These are phyloP conservation scores for Aspergillus thermomutatus DNA, from an alignment of 2,329 filamentous ascomycete species.

Conservation along the genomic window DNA sequence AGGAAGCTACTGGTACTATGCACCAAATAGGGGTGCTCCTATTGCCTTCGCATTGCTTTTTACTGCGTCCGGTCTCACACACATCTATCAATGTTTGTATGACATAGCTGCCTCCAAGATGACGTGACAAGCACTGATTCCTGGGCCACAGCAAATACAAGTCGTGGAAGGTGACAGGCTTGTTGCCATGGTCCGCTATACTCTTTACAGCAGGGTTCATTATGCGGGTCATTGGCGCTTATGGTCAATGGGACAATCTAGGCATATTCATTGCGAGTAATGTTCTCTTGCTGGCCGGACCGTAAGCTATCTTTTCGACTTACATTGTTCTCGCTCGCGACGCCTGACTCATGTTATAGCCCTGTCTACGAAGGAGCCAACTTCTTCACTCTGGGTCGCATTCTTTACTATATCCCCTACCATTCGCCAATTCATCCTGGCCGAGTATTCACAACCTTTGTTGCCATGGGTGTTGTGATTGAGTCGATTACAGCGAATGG, in stretches of 20 bases:
- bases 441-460: conserved; percentile 57
- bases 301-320: conserved; percentile 24
- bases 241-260: conserved; percentile 35
- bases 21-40: conserved; percentile 40
- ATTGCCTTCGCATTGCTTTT: conserved; percentile 42
- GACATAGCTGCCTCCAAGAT: neutral
- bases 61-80: conserved; percentile 33
- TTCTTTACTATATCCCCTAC: conserved; percentile 51
- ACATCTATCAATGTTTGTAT: conserved; percentile 39
- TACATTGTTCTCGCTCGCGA: neutral
- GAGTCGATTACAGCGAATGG: conserved; percentile 50
- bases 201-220: conserved; percentile 40
- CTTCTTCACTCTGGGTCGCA: conserved; percentile 51
- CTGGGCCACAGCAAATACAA: conserved; percentile 31
- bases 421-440: conserved; percentile 52
- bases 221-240: conserved; percentile 35
- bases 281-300: conserved; percentile 39
- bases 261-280: conserved; percentile 37
- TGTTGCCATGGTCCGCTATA: conserved; percentile 41
- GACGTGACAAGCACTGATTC: conserved; percentile 3
- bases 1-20: conserved; percentile 40
- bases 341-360: conserved; percentile 12
- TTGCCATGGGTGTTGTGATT: conserved; percentile 51
- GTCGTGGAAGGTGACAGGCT: conserved; percentile 40
- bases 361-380: conserved; percentile 46